Evolutionary conservation across 164 flowering plant genomes (phyloP), one percentile per base, ranked within the genome.

Genomic region (Cinnamomum chago): DNA sequence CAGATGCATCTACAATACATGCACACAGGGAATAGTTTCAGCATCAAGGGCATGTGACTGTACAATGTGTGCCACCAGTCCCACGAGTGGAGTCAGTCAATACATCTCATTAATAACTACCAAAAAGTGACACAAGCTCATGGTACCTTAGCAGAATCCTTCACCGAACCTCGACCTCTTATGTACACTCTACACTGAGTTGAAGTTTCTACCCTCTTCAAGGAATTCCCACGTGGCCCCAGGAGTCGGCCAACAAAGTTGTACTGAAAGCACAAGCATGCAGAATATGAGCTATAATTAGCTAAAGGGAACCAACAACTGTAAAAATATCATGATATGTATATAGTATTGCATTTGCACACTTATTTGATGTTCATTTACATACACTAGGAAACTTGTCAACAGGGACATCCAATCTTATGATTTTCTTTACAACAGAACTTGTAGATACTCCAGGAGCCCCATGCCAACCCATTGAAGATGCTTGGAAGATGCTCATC

Each of bases 211-310:
- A 93, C 93, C 79, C 93, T 86, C 84, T 93, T 93, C 79, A 93
- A 77, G 65, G 96, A 93, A 81, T 91, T 91, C n/a, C 98, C 97
- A 35, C 96, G 88, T 13, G 94, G 96, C 62, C 98, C 94, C 80
- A 93, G 66, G 66, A 93, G 86, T 72, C 95, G 89, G 52, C 98
- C 98, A 47, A 91, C 96, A 88, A 93, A 93, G 75, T 93, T 90
- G 77, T 82, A 93, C 98, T 93, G 92, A 75, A 62, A 28, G 17
- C 68, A 47, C 11, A 50, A 24, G 35, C 62, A 67, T 67, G 47
- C n/a, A 67, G 20, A 67, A 67, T 67, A 67, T 47, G 47, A 67
- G 69, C 28, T 28, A 28, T 23, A 64, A 64, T 23, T 64, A 64
- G 69, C 69, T 20, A 28, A 30, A 67, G n/a, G 28, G 9, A 67